Evolutionary conservation across 257 asterid species (phyloP).

Genomic region (Solanum stenotomum): DNA sequence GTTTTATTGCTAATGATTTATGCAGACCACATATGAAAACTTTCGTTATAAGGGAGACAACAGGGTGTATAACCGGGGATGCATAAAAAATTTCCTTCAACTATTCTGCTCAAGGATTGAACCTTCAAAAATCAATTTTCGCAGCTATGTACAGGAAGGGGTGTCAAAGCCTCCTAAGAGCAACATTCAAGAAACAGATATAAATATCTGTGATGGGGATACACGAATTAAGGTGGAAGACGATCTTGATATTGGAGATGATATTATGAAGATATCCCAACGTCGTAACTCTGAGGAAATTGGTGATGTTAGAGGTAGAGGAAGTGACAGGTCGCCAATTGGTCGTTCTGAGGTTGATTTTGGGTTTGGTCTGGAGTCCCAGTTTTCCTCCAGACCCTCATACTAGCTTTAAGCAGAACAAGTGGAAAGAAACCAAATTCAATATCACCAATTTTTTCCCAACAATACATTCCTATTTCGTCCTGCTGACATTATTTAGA

Average conservation of each 20-base stretch:
- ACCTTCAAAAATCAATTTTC: conserved; percentile 21
- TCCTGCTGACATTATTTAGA: background rate
- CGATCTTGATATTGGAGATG: conserved; percentile 32
- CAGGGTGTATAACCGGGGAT: conserved; percentile 27
- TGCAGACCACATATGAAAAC: conserved; percentile 64
- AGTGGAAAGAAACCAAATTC: background rate
- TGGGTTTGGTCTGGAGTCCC: conserved; percentile 7
- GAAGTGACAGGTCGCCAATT: background rate
- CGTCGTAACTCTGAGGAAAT: conserved; percentile 17
- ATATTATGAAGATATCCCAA: conserved; percentile 30
- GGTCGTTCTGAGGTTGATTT: conserved; percentile 4
- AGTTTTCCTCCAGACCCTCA: background rate
- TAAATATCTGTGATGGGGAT: conserved; percentile 4
- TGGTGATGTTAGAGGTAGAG: conserved; percentile 1
- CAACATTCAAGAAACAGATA: background rate
- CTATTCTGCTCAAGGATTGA: conserved; percentile 29
- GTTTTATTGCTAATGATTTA: background rate
- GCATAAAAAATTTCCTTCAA: conserved; percentile 18
- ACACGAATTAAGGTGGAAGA: conserved; percentile 34
- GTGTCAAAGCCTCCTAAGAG: conserved; percentile 6
- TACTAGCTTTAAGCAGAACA: background rate
- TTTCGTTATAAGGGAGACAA: conserved; percentile 31
- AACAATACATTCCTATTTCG: background rate
- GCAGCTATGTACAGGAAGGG: conserved; percentile 14
- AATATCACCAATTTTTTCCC: background rate